Evolutionary conservation across 805 yeast species (phyloP).

Genomic region (Candida hispaniensis): DNA sequence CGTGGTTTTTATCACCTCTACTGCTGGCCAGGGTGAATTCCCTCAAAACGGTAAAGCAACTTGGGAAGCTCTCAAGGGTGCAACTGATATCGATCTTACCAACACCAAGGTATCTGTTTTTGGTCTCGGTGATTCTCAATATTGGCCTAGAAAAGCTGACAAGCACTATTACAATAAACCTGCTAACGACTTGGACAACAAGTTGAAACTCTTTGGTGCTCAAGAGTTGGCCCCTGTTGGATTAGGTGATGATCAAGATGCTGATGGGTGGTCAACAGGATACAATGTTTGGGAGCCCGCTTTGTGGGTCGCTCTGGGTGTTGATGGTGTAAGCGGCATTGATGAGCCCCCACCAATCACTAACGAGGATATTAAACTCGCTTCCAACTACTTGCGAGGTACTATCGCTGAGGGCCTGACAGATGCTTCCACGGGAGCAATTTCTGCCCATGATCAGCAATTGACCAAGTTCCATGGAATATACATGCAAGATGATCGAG

Average conservation of each 20-base stretch:
- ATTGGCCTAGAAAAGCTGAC: slow-evolving; percentile 98
- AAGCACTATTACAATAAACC: slow-evolving; percentile 91
- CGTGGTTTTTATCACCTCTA: slow-evolving; percentile 58
- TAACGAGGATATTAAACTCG: slow-evolving; percentile 89
- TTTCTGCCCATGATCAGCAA: slow-evolving; percentile 84
- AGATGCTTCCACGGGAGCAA: slow-evolving; percentile 82
- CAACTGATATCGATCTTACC: slow-evolving; percentile 56
- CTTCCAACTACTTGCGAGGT: slow-evolving; percentile 82
- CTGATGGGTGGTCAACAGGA: slow-evolving; percentile 91
- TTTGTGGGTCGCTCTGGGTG: slow-evolving; percentile 84
- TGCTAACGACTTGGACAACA: slow-evolving; percentile 56
- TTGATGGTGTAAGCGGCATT: slow-evolving; percentile 68
- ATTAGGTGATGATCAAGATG: slow-evolving; percentile 94
- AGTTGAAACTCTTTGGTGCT: slow-evolving; percentile 62
- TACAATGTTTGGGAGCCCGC: slow-evolving; percentile 75
- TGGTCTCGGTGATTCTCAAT: slow-evolving; percentile 72
- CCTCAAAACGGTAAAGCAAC: slow-evolving; percentile 70
- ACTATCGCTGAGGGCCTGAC: slow-evolving; percentile 77
- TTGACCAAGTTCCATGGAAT: slow-evolving; percentile 96
- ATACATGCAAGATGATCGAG: slow-evolving; percentile 98
- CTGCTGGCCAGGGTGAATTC: slow-evolving; percentile 82
- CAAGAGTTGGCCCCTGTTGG: slow-evolving; percentile 65
- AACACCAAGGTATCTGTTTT: slow-evolving; percentile 50
- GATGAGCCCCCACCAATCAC: slow-evolving; percentile 92
- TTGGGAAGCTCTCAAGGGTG: slow-evolving; percentile 57